phyloP scores from a whole-genome alignment of 495 filamentous ascomycete genomes.

The Talaromyces trachyspermus region DNA sequence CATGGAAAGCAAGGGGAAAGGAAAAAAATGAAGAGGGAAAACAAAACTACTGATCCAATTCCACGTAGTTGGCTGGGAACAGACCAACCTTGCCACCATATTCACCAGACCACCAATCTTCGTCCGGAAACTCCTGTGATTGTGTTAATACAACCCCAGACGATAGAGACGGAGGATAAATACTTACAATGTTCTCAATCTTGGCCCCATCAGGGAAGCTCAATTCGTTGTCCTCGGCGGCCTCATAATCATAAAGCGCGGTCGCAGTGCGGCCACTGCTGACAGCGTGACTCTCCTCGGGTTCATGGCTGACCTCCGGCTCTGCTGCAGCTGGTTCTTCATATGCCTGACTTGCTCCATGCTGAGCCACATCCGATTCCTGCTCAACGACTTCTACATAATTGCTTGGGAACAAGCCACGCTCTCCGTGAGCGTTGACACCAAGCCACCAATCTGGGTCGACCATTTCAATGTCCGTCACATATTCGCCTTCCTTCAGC shows the following conservation, averaged over 20 bases:
- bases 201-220: slow-evolving; percentile 85
- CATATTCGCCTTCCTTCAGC: slow-evolving; percentile 78
- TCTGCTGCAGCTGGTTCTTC: slow-evolving; percentile 11
- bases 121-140: slow-evolving; percentile 86
- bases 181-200: slow-evolving; percentile 57
- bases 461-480: slow-evolving; percentile 97
- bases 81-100: slow-evolving; percentile 72
- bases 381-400: slow-evolving; percentile 81
- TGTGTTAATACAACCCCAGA: slow-evolving; percentile 11
- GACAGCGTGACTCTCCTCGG: slow-evolving; percentile 14
- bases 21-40: neutral
- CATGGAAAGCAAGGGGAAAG: neutral
- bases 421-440: slow-evolving; percentile 69
- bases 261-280: slow-evolving; percentile 57
- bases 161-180: neutral
- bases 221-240: slow-evolving; percentile 94
- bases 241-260: slow-evolving; percentile 93
- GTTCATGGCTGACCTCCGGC: slow-evolving; percentile 20
- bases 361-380: slow-evolving; percentile 16
- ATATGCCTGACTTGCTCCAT: slow-evolving; percentile 9
- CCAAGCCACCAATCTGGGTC: slow-evolving; percentile 98
- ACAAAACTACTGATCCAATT: slow-evolving; percentile 47
- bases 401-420: slow-evolving; percentile 89
- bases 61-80: slow-evolving; percentile 86
- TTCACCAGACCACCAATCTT: slow-evolving; percentile 96